A percentile compares a stretch with the other conserved stretches of the same genome.
Conservation (phyloP, 352 stramenopile genomes). For the Globisporangium parvum region DNA sequence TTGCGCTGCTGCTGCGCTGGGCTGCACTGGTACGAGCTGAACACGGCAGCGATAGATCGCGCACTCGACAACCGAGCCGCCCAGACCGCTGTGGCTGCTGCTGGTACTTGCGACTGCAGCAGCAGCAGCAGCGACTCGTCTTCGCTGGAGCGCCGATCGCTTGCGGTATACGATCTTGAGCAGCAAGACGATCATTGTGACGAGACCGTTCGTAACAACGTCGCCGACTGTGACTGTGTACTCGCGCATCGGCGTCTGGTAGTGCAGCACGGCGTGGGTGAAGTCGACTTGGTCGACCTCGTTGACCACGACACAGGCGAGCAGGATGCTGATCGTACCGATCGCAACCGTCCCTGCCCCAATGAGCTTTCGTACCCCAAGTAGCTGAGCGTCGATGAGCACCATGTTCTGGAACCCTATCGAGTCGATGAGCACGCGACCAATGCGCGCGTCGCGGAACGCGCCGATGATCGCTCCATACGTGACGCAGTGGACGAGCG, state of each 20-base stretch:
- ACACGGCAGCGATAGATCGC: conserved; percentile 15
- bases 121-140: background rate
- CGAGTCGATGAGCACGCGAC: conserved; percentile 21
- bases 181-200: conserved; percentile 20
- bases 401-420: conserved; percentile 27
- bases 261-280: conserved; percentile 5
- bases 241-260: conserved; percentile 9
- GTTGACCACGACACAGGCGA: conserved; percentile 21
- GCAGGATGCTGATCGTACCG: conserved; percentile 16
- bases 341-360: conserved; percentile 7
- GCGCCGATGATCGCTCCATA: conserved; percentile 11
- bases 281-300: conserved; percentile 9
- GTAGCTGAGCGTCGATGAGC: conserved; percentile 26
- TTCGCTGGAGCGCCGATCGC: conserved; percentile 6
- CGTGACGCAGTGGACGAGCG: conserved; percentile 10
- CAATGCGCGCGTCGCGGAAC: conserved; percentile 17
- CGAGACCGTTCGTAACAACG: conserved; percentile 21
- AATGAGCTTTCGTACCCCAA: conserved; percentile 15
- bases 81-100: background rate
- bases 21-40: background rate
- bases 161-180: conserved; percentile 24
- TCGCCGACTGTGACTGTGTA: conserved; percentile 17
- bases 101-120: too few relatives aligned
- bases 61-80: conserved; percentile 12
- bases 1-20: background rate